Evolutionary conservation across 805 yeast species (phyloP), one percentile per base, ranked within the genome.

Genomic region (Yarrowia deformans): DNA sequence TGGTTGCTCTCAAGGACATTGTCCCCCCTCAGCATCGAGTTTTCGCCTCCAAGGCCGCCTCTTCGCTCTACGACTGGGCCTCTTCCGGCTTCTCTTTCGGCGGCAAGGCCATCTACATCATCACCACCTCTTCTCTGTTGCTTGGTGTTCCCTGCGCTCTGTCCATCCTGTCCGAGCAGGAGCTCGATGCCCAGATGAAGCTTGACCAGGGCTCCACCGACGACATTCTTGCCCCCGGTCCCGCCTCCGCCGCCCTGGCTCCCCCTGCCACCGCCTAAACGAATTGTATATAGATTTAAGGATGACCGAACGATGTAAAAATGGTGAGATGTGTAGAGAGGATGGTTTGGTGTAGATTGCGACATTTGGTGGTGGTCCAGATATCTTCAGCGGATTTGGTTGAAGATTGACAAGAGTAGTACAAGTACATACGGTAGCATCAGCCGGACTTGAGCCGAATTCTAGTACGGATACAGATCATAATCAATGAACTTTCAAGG

Each of bases 61-160:
- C 76, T 48, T 60, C 79, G 35, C 74, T 81, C 18, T 58, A 78
- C 78, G 63, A 77, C 76, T 50, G 74, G 81, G 74, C 79, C 70
- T 78, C 82, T 52, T 79, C 85, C 48, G 83, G 86, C 43, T 81
- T 88, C 69, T 76, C 82, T 71, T 87, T 87, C 73, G 83, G 90
- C 71, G 97, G 97, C 71, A 84, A 85, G 74, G 82, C 90, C 48
- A 84, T 93, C 73, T 95, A 98, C 98, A 85, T 90, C 71, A 72
- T 91, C 69, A 88, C 97, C 13, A 88, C 98, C 13, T 86, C 95
- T 50, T 88, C 91, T 50, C 82, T 95, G 75, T 85, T 95, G 72
- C 83, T 95, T 75, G 98, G 97, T 78, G 97, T 93, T 58, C 99
- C 99, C 72, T 84, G 91, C 74, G 88, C 97, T 9, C 83, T 95